Base-by-base conservation (phyloP, 2,329 filamentous ascomycete species). In the Stagonosporopsis cucurbitacearum region DNA sequence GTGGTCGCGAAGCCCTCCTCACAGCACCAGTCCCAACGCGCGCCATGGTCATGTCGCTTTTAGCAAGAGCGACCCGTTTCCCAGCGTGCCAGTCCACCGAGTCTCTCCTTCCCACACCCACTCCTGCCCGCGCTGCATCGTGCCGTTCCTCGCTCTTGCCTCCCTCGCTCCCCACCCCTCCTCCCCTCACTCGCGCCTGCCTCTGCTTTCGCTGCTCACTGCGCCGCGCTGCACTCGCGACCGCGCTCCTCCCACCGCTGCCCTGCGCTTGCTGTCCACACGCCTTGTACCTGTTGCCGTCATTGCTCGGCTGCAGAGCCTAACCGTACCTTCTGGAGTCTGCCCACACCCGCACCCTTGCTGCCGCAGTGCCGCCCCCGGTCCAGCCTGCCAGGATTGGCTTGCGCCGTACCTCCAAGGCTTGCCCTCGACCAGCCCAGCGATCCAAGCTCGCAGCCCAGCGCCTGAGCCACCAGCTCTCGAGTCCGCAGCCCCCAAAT, bases 401-500 rank as follows among this genome's bases (percentile, higher is more conserved):
- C 53, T 42, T 53, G 41, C 58, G 52, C 50, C 41, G 53, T 50
- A 46, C 48, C 46, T n/a, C n/a, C n/a, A n/a, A n/a, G n/a, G n/a
- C n/a, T 58, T 53, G 55, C 54, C 54, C 48, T 57, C 57, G 55
- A 53, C 59, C 56, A 53, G 50, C 44, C 53, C 55, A 56, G 57
- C 61, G 57, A 62, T 60, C 63, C 62, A 52, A 64, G 59, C 62
- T 56, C 50, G 52, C 51, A 58, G 50, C 59, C 51, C 51, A 54
- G 51, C 51, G 45, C 51, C 52, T 55, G 46, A 55, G 53, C 53
- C 47, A 55, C 53, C 53, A 55, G 53, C 47, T 50, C 49, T 63
- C 60, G 56, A 60, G 62, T 60, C 61, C 65, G 57, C 56, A 60
- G 57, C 68, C 65, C 60, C 68, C 65, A 66, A 64, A 54, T 62